These are phyloP conservation scores for Lasiodiplodia sp. DNA, from an alignment of 2,329 filamentous ascomycete genomes.

Conservation along the genomic window DNA sequence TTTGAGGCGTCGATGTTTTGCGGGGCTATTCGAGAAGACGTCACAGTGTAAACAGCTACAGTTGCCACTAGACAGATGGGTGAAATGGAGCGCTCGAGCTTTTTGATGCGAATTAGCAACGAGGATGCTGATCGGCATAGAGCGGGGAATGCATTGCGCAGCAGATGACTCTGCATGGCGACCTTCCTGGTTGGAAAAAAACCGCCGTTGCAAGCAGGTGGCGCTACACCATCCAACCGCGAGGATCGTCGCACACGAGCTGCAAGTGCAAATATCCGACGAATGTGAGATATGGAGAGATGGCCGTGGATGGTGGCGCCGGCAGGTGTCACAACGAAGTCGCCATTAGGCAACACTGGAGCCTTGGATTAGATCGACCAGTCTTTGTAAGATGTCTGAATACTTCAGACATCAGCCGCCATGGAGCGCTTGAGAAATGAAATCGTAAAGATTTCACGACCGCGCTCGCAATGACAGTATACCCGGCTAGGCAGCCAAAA, in stretches of 20 bases:
- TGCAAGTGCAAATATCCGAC: slow-evolving; percentile 3
- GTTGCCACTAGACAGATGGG: neutral
- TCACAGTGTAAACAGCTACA: neutral
- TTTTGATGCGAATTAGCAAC: neutral
- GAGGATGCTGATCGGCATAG: slow-evolving; percentile 10
- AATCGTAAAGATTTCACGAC: neutral
- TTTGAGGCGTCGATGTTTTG: neutral
- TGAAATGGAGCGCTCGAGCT: neutral
- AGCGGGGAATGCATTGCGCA: slow-evolving; percentile 24
- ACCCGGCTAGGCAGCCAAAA: neutral
- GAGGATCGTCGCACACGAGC: slow-evolving; percentile 3
- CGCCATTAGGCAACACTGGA: neutral
- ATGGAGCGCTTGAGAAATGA: neutral
- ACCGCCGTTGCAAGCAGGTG: slow-evolving; percentile 5
- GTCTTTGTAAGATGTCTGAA: neutral
- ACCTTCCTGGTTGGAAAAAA: slow-evolving; percentile 17
- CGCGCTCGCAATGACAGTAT: neutral
- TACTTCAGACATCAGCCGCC: neutral
- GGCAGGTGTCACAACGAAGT: neutral
- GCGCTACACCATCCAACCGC: slow-evolving; percentile 17
- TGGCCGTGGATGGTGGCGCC: neutral
- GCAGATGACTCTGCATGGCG: slow-evolving; percentile 24
- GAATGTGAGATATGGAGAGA: neutral
- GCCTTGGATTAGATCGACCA: neutral
- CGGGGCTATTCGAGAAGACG: neutral